phyloP scores from a whole-genome alignment of 2,329 filamentous ascomycete genomes.

The Mycosphaerella arachidis region DNA sequence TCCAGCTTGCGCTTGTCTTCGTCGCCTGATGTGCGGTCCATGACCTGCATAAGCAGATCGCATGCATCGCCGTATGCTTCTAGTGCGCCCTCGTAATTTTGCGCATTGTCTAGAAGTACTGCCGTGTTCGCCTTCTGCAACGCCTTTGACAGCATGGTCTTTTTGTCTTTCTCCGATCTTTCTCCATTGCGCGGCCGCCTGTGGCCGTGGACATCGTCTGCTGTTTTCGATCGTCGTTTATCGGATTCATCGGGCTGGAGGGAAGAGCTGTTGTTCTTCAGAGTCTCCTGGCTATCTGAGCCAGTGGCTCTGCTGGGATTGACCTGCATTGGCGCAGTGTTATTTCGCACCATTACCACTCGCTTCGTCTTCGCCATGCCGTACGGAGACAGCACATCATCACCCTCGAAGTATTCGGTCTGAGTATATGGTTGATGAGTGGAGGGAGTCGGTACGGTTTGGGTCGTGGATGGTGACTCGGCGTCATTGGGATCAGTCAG shows the following conservation, averaged over 20 bases:
- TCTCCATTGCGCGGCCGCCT: conserved; percentile 35
- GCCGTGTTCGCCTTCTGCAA: conserved; percentile 94
- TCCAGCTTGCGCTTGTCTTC: conserved; percentile 89
- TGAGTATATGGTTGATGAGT: conserved; percentile 27
- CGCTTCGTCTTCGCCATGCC: conserved; percentile 23
- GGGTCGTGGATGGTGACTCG: conserved; percentile 31
- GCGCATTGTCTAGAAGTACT: conserved; percentile 90
- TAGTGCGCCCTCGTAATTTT: conserved; percentile 87
- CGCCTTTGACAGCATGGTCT: conserved; percentile 93
- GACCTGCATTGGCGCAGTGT: conserved; percentile 23
- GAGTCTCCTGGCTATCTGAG: conserved; percentile 11
- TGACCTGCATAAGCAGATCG: conserved; percentile 78
- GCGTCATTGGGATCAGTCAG: conserved; percentile 27
- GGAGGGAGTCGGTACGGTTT: conserved; percentile 30
- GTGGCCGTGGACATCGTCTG: conserved; percentile 11
- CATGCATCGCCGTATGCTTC: conserved; percentile 91
- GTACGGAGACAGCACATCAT: conserved; percentile 25
- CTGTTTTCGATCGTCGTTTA: conserved; percentile 14
- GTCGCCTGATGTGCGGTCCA: conserved; percentile 74
- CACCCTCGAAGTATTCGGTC: conserved; percentile 29
- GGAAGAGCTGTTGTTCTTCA: conserved; percentile 10
- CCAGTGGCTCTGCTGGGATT: conserved; percentile 9
- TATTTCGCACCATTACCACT: conserved; percentile 23
- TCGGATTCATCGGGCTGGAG: conserved; percentile 9
- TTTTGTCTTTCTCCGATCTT: conserved; percentile 56